Evolutionary conservation across 2,329 filamentous ascomycete genomes (phyloP).

Genomic region (Cladosporium cucumerinum): DNA sequence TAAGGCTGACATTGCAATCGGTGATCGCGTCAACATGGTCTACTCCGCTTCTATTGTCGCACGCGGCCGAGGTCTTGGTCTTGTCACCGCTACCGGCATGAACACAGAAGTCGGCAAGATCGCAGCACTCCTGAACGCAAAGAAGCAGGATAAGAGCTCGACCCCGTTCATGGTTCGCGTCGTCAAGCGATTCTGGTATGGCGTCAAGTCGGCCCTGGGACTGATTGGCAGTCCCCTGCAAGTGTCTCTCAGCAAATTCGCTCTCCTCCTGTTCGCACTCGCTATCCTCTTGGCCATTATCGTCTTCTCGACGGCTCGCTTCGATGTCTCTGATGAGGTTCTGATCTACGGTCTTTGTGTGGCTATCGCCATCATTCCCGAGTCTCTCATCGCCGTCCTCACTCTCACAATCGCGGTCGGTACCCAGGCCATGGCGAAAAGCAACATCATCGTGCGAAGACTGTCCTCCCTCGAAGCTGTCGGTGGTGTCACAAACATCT

Average conservation of each 20-base stretch:
- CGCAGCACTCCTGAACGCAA: conserved; percentile 40
- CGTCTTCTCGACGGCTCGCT: conserved; percentile 58
- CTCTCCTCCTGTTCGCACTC: conserved; percentile 70
- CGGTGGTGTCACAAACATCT: conserved; percentile 61
- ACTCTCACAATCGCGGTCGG: conserved; percentile 63
- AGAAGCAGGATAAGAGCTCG: conserved; percentile 8
- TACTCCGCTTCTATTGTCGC: conserved; percentile 62
- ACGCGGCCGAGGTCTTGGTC: conserved; percentile 58
- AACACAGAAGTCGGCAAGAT: conserved; percentile 64
- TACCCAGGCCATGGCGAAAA: conserved; percentile 58
- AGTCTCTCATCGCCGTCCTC: conserved; percentile 58
- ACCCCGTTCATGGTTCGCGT: conserved; percentile 10
- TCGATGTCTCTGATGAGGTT: conserved; percentile 36
- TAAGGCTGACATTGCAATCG: conserved; percentile 44
- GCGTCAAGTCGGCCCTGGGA: conserved; percentile 11
- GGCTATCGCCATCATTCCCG: conserved; percentile 43
- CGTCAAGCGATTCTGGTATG: conserved; percentile 7
- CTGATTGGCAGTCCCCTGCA: conserved; percentile 70
- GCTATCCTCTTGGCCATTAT: conserved; percentile 66
- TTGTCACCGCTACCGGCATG: conserved; percentile 57
- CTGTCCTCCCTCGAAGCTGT: conserved; percentile 60
- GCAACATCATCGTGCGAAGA: conserved; percentile 61
- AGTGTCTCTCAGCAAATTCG: conserved; percentile 77
- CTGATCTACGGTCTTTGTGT: conserved; percentile 45
- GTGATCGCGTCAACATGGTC: conserved; percentile 60